A percentile compares a stretch with the other conserved stretches of the same genome.
These are phyloP conservation scores for Nigrograna mackinnonii DNA, from an alignment of 2,329 filamentous ascomycete genomes.

Conservation along the genomic window DNA sequence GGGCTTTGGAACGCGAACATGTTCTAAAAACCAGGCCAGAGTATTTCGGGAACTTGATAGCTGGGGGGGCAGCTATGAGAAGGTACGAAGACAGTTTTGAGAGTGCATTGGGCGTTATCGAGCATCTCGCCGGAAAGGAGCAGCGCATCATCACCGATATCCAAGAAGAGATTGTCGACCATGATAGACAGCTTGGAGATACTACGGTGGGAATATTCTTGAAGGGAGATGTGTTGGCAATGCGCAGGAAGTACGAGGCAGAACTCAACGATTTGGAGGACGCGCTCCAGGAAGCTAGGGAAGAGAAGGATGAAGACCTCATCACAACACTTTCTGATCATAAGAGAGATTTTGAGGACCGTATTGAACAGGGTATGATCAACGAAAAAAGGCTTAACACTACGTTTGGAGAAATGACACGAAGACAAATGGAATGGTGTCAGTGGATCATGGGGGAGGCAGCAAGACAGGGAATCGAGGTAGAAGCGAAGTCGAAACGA, in stretches of 20 bases:
- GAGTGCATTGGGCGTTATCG: not conserved
- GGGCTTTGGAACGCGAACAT: not conserved
- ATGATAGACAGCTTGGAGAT: not conserved
- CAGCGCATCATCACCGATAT: not conserved
- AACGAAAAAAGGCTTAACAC: no score
- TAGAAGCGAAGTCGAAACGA: no score
- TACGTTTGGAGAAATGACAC: no score
- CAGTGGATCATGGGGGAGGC: no score
- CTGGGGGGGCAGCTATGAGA: not conserved
- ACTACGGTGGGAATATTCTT: constrained; percentile 3
- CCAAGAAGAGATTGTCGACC: not conserved
- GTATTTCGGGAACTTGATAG: not conserved
- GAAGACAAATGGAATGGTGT: no score
- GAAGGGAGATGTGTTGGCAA: not conserved
- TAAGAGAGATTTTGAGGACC: not conserved
- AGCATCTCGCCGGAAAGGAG: not conserved
- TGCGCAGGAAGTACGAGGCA: not conserved
- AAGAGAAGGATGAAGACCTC: constrained; percentile 2
- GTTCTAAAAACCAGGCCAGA: not conserved
- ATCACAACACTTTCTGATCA: constrained; percentile 1
- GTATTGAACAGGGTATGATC: no score
- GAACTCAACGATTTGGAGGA: constrained; percentile 1
- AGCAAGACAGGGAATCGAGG: no score
- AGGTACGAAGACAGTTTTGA: not conserved
- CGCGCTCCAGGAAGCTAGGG: not conserved